Base-by-base conservation (phyloP, 768 basidiomycete species). In the Favolaschia claudopus region DNA sequence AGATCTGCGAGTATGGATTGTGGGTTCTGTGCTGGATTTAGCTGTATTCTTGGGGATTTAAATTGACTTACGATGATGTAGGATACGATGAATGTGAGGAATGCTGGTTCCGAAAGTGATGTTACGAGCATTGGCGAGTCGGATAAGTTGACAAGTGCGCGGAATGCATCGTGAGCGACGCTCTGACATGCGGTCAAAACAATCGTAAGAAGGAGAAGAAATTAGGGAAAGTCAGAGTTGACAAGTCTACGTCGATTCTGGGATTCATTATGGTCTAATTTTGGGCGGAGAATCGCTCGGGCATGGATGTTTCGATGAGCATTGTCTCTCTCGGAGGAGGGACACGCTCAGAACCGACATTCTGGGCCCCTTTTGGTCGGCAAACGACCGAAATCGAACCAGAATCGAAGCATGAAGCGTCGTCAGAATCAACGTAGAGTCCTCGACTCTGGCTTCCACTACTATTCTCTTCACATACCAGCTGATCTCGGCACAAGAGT, bases 81-180 rank as follows among this genome's bases (percentile, higher is more conserved):
- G 0, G 96, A 92, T 0, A 91, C 88, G 37, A 98, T 75, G 67
- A 96, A 98, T 24, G 76, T 76, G 24, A 97, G 74, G 71, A 96
- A 99, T 0, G 82, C 72, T 0, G 82, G 72, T 45, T 96, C 93
- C 2, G 87, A 87, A 8, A 96, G 79, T 36, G 87, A 74, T 7
- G 82, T 66, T 8, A 89, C 79, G 24, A 96, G 80, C 19, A 88
- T 73, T 8, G 90, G 80, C 28, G 90, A 91, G 74, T 96, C 95
- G 3, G 95, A 92, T 31, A 99, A 83, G 76, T 99, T 99, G 71
- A 98, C 89, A 46, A 99, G 81, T 3, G 95, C 95, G 60, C 92
- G 87, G 72, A 98, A 91, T 3, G 96, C 96, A 78, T 97, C 95
- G 67, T 98, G 96, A 1, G 96, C 93, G 47, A 94, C 85, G 55